Conservation (phyloP, 2,329 filamentous ascomycete species). For the Diaporthe sp. region DNA sequence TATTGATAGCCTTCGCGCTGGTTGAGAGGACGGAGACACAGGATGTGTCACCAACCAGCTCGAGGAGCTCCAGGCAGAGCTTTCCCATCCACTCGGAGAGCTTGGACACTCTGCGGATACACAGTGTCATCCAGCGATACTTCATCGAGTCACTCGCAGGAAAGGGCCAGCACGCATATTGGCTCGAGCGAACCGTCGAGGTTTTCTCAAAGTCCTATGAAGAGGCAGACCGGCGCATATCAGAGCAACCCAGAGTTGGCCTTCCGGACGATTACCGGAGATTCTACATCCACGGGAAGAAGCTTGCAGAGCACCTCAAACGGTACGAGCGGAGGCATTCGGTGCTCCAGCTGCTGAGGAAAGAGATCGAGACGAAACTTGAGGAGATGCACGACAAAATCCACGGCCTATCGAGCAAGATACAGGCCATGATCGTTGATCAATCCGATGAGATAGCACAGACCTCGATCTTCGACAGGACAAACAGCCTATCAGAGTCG, state of each 20-base stretch:
- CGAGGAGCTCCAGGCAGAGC: slow-evolving; percentile 54
- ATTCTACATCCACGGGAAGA: slow-evolving; percentile 65
- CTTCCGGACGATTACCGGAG: slow-evolving; percentile 66
- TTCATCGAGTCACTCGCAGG: slow-evolving; percentile 62
- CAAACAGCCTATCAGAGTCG: slow-evolving; percentile 62
- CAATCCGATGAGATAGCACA: slow-evolving; percentile 51
- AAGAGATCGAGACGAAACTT: slow-evolving; percentile 53
- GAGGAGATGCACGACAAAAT: slow-evolving; percentile 57
- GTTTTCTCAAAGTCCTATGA: slow-evolving; percentile 66
- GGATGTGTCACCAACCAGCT: slow-evolving; percentile 56
- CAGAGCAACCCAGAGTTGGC: slow-evolving; percentile 56
- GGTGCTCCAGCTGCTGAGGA: slow-evolving; percentile 49
- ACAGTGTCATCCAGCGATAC: slow-evolving; percentile 67
- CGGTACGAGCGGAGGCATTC: slow-evolving; percentile 52
- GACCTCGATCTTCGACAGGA: slow-evolving; percentile 65
- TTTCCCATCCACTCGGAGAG: slow-evolving; percentile 59
- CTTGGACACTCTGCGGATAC: slow-evolving; percentile 64
- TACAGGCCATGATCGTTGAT: slow-evolving; percentile 54
- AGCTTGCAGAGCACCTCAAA: slow-evolving; percentile 59
- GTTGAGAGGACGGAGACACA: slow-evolving; percentile 64
- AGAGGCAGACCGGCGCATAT: slow-evolving; percentile 59
- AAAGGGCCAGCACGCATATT: slow-evolving; percentile 58
- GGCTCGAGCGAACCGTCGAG: slow-evolving; percentile 62
- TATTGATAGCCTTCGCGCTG: slow-evolving; percentile 65
- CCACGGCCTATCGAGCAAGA: slow-evolving; percentile 56